These are phyloP conservation scores for Postia placenta DNA, from an alignment of 768 basidiomycete species.

Conservation along the genomic window DNA sequence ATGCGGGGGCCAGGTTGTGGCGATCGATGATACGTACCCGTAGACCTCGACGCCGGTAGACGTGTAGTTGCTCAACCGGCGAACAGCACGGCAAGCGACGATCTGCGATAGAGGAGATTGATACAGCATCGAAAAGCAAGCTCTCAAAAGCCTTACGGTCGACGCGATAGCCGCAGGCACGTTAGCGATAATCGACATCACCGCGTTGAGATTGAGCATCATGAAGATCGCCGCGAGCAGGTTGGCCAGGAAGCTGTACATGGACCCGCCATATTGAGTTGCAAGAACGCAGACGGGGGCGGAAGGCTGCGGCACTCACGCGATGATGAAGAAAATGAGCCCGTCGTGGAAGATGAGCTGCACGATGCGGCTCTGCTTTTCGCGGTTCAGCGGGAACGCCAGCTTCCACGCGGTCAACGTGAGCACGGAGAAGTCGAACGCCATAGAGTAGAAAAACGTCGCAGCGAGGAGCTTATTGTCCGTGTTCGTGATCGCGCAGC, in stretches of 20 bases:
- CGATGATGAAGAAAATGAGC: conserved; percentile 70
- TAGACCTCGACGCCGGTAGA: conserved; percentile 42
- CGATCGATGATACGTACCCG: conserved; percentile 34
- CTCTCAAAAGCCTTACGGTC: conserved; percentile 41
- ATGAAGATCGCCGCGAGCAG: conserved; percentile 50
- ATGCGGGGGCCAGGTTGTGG: not conserved
- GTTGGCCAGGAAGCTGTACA: conserved; percentile 34
- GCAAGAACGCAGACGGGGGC: conserved; percentile 7
- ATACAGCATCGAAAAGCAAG: no score
- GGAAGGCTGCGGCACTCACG: conserved; percentile 34
- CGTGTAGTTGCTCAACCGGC: conserved; percentile 57
- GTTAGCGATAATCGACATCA: conserved; percentile 72
- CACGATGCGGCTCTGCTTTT: conserved; percentile 37
- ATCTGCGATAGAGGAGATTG: conserved; percentile 45
- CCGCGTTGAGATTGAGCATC: conserved; percentile 56
- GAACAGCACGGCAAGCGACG: conserved; percentile 57
- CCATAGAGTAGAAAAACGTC: conserved; percentile 73
- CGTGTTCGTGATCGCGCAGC: conserved; percentile 52
- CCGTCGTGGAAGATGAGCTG: conserved; percentile 71
- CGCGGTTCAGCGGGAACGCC: conserved; percentile 22
- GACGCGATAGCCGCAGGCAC: conserved; percentile 68
- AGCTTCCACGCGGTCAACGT: conserved; percentile 60
- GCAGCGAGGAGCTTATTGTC: conserved; percentile 59
- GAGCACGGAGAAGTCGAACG: conserved; percentile 61
- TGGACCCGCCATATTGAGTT: conserved; percentile 16